These are phyloP conservation scores for Daucus carota DNA, from an alignment of 129 eudicot species.

Conservation along the genomic window DH1_v3.0 NC_030386.2:5090501-5091000, in stretches of 20 bases:
- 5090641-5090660: background rate
- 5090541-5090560: conserved; percentile 49
- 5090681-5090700: background rate
- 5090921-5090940: background rate
- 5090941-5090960: background rate
- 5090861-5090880: conserved; percentile 89
- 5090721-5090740: background rate
- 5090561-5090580: background rate
- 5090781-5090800: background rate
- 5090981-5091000: background rate
- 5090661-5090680: background rate
- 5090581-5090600: background rate
- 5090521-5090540: conserved; percentile 74
- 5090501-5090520: conserved; percentile 58
- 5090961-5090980: background rate
- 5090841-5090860: conserved; percentile 70
- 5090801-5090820: conserved; percentile 35
- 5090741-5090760: background rate
- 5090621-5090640: background rate
- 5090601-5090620: background rate
- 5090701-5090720: background rate
- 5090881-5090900: conserved; percentile 60
- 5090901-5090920: background rate
- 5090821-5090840: conserved; percentile 32
- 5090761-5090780: background rate